Conservation (phyloP, 2,329 filamentous ascomycete genomes). For the Aureobasidium sp. region DNA sequence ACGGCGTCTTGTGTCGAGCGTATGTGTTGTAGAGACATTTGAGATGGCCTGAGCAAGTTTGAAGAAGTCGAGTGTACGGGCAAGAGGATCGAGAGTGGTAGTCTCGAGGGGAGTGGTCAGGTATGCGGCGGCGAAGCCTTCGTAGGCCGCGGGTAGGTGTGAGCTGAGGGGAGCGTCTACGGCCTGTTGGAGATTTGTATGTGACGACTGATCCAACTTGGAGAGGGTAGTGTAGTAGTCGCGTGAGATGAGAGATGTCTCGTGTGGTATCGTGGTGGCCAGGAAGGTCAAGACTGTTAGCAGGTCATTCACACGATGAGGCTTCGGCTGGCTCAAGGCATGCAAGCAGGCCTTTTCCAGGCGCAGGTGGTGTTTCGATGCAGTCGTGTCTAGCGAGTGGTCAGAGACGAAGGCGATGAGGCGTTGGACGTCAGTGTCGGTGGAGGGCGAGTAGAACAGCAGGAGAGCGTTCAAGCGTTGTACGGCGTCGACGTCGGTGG, state of each 20-base stretch:
- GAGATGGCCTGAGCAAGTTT: neutral
- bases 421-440: slow-evolving; percentile 32
- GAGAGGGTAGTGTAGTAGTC: slow-evolving; percentile 27
- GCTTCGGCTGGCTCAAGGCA: slow-evolving; percentile 18
- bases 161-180: slow-evolving; percentile 25
- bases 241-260: slow-evolving; percentile 15
- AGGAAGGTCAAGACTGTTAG: slow-evolving; percentile 10
- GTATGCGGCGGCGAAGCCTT: slow-evolving; percentile 32
- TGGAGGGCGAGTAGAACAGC: slow-evolving; percentile 33
- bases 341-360: slow-evolving; percentile 33
- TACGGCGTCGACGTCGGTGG: slow-evolving; percentile 30
- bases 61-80: slow-evolving; percentile 18
- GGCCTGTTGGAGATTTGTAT: slow-evolving; percentile 22
- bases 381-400: slow-evolving; percentile 13
- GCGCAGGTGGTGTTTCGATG: slow-evolving; percentile 34
- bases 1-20: slow-evolving; percentile 22
- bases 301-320: neutral
- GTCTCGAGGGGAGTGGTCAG: slow-evolving; percentile 22
- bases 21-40: neutral
- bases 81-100: slow-evolving; percentile 21
- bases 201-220: slow-evolving; percentile 18
- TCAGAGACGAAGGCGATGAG: slow-evolving; percentile 29
- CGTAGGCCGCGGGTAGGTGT: slow-evolving; percentile 29
- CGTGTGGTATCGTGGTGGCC: neutral
- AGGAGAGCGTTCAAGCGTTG: slow-evolving; percentile 34